Evolutionary conservation across 2,329 filamentous ascomycete genomes (phyloP).

Genomic region (Penicillium sumatraense): DNA sequence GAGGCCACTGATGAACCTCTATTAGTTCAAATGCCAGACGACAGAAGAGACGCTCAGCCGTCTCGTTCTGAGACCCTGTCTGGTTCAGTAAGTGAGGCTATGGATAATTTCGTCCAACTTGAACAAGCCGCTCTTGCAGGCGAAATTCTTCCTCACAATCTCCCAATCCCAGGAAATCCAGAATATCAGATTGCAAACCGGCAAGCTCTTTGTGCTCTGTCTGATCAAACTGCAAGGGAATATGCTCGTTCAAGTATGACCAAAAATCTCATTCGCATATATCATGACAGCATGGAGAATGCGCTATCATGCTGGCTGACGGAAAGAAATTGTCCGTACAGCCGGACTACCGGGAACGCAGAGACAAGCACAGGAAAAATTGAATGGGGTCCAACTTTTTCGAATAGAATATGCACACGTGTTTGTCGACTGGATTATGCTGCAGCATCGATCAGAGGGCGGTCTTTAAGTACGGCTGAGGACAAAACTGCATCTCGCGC

Average conservation of each 20-base stretch:
- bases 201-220: not conserved
- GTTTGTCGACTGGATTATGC: conserved; percentile 3
- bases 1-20: too few species aligned
- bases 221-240: not conserved
- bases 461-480: not conserved
- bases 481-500: conserved; percentile 2
- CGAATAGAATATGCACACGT: conserved; percentile 9
- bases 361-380: not conserved
- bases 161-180: not conserved
- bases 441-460: not conserved
- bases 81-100: not conserved
- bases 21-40: not conserved
- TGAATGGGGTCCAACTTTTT: conserved; percentile 8
- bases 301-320: conserved; percentile 1
- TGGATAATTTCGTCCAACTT: not conserved
- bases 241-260: not conserved
- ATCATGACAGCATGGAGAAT: conserved; percentile 3
- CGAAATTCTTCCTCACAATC: not conserved
- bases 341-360: not conserved
- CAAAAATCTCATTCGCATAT: not conserved
- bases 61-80: not conserved
- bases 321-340: not conserved
- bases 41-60: not conserved
- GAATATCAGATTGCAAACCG: not conserved
- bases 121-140: not conserved